Evolutionary conservation across 345 rosid genomes (phyloP).

Genomic region (Trapa bicornis): DNA sequence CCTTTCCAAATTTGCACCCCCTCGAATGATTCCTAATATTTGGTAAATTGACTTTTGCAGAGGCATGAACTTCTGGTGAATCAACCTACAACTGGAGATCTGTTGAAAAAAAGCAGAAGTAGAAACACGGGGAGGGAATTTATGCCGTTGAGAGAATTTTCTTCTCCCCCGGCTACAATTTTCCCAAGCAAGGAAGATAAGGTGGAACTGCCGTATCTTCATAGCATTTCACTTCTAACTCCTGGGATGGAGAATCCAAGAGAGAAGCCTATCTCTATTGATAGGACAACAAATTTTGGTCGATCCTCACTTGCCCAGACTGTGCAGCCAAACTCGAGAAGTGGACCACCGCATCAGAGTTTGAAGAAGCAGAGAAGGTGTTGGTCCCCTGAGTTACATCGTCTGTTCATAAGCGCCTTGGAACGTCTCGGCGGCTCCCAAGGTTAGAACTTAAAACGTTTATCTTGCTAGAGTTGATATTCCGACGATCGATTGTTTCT

Average conservation of each 20-base stretch:
- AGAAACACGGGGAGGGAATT: constrained; percentile 22
- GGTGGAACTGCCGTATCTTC: constrained; percentile 16
- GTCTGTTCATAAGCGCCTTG: constrained; percentile 67
- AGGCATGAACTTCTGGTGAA: neutral
- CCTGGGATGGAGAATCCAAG: constrained; percentile 39
- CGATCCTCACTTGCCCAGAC: constrained; percentile 27
- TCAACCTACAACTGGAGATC: constrained; percentile 12
- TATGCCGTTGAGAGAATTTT: constrained; percentile 27
- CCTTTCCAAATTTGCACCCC: neutral
- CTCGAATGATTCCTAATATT: too few species aligned
- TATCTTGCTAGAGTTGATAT: too few species aligned
- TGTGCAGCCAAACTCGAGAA: constrained; percentile 21
- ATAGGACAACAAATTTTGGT: constrained; percentile 30
- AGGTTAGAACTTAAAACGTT: constrained; percentile 27
- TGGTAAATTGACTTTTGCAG: constrained; percentile 12
- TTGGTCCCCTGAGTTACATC: constrained; percentile 89
- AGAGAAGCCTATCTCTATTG: constrained; percentile 41
- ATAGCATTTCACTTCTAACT: constrained; percentile 38
- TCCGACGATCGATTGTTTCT: neutral
- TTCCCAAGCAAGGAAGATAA: constrained; percentile 19
- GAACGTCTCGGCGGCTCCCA: constrained; percentile 85
- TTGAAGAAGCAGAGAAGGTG: constrained; percentile 81
- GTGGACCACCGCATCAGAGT: constrained; percentile 34
- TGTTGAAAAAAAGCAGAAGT: constrained; percentile 22
- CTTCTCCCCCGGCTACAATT: constrained; percentile 10